Percentiles rank a stretch among this genome's conserved stretches.
Evolutionary conservation across 2,329 filamentous ascomycete genomes (phyloP).

Genomic region (Tolypocladium album): DNA sequence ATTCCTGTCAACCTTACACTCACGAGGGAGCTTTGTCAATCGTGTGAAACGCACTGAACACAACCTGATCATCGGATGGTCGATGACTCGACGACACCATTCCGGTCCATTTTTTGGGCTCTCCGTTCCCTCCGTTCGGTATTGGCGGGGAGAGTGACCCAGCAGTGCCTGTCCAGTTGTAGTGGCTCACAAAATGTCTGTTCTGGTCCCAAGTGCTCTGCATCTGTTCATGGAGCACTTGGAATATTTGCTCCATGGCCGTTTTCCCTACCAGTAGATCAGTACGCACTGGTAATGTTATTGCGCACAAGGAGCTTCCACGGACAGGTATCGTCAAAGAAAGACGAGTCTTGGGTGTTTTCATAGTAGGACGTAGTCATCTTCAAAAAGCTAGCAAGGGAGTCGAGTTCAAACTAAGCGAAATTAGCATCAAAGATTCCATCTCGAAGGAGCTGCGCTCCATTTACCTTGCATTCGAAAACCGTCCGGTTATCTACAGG

Average conservation of each 20-base stretch:
- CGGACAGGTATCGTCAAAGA: slow-evolving; percentile 37
- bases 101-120: slow-evolving; percentile 66
- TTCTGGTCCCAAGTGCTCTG: slow-evolving; percentile 13
- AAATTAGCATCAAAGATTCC: neutral
- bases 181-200: slow-evolving; percentile 16
- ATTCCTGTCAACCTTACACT: neutral
- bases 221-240: slow-evolving; percentile 13
- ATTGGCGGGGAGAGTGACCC: slow-evolving; percentile 25
- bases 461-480: slow-evolving; percentile 16
- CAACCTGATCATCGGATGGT: slow-evolving; percentile 74
- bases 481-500: slow-evolving; percentile 14
- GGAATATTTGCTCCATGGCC: slow-evolving; percentile 31
- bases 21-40: neutral
- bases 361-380: slow-evolving; percentile 68
- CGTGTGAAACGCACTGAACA: slow-evolving; percentile 32
- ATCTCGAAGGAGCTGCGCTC: too few species aligned
- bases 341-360: slow-evolving; percentile 55
- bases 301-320: neutral
- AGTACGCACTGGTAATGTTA: neutral
- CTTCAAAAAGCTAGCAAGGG: slow-evolving; percentile 75
- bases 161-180: slow-evolving; percentile 16
- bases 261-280: slow-evolving; percentile 42
- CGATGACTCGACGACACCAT: slow-evolving; percentile 72
- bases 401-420: slow-evolving; percentile 82
- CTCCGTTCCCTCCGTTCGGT: slow-evolving; percentile 61